phyloP scores from a whole-genome alignment of 441 rosid species.

The Cnidoscolus chayamansa region DNA sequence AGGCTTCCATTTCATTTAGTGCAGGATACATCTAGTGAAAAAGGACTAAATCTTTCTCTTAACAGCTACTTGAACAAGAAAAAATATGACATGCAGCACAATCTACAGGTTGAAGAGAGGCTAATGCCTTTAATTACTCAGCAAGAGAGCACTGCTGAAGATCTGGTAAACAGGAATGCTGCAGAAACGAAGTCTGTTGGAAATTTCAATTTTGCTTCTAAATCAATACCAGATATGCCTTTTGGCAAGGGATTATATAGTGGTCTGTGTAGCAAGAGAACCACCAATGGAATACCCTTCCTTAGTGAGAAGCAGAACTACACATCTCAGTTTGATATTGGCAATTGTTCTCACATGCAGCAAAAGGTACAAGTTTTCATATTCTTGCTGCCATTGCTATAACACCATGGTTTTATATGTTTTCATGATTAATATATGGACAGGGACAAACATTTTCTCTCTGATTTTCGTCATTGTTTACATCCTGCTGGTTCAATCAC shows the following conservation, averaged over 20 bases:
- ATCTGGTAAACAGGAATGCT: conserved; percentile 36
- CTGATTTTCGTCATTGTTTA: not conserved
- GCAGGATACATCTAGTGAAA: conserved; percentile 35
- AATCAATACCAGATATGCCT: conserved; percentile 34
- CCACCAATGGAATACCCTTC: conserved; percentile 30
- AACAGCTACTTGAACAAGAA: conserved; percentile 39
- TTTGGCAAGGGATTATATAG: conserved; percentile 30
- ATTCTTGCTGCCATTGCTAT: conserved; percentile 18
- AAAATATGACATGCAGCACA: conserved; percentile 34
- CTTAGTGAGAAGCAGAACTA: conserved; percentile 38
- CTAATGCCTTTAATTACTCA: conserved; percentile 27
- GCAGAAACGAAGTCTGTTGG: conserved; percentile 33
- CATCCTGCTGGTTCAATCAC: not conserved
- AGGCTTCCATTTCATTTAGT: conserved; percentile 33
- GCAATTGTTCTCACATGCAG: conserved; percentile 39
- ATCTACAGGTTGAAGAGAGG: conserved; percentile 33
- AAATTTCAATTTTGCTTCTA: conserved; percentile 40
- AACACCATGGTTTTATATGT: not conserved
- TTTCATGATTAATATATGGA: conserved; percentile 2
- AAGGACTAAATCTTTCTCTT: conserved; percentile 40
- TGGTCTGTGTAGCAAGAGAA: conserved; percentile 38
- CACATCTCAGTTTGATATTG: conserved; percentile 37
- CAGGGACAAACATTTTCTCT: conserved; percentile 6
- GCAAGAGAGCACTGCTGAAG: conserved; percentile 34
- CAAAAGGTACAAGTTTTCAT: conserved; percentile 51